These are phyloP conservation scores for Penicillium paradoxum DNA, from an alignment of 495 filamentous ascomycete species.

Conservation along the genomic window DNA sequence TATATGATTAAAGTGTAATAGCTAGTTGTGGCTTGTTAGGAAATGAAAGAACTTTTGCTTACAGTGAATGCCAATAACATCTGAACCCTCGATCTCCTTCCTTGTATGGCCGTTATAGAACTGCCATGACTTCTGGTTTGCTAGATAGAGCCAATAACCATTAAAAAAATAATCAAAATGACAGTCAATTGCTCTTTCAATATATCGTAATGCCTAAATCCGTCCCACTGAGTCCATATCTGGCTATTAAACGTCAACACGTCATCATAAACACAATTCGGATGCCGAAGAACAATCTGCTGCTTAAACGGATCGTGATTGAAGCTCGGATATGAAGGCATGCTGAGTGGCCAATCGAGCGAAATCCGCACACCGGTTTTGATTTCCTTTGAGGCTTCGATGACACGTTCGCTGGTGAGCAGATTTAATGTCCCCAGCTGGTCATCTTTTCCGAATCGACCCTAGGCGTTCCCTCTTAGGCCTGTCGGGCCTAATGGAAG, in stretches of 20 bases:
- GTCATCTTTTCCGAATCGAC: slow-evolving; percentile 44
- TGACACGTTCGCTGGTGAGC: slow-evolving; percentile 46
- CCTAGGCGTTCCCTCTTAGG: slow-evolving; percentile 51
- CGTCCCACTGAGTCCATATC: slow-evolving; percentile 46
- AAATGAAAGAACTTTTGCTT: neutral
- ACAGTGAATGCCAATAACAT: slow-evolving; percentile 36
- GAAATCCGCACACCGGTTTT: slow-evolving; percentile 47
- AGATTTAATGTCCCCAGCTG: slow-evolving; percentile 50
- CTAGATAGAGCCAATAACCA: slow-evolving; percentile 1
- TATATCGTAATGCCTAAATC: slow-evolving; percentile 44
- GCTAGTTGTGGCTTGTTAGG: neutral
- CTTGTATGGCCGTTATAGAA: slow-evolving; percentile 59
- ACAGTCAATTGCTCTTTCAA: neutral
- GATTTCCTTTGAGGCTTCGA: slow-evolving; percentile 48
- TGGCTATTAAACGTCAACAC: slow-evolving; percentile 51
- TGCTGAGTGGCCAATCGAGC: slow-evolving; percentile 45
- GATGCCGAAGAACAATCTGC: slow-evolving; percentile 28
- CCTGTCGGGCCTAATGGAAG: slow-evolving; percentile 45
- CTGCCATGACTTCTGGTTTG: slow-evolving; percentile 41
- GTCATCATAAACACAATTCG: slow-evolving; percentile 48
- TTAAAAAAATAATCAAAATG: neutral
- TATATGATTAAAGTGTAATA: slow-evolving; percentile 10
- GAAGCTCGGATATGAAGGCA: slow-evolving; percentile 31
- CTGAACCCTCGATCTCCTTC: slow-evolving; percentile 48
- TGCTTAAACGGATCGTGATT: slow-evolving; percentile 36